These are phyloP conservation scores for Didymella arachidicola DNA, from an alignment of 2,329 filamentous ascomycete genomes.

Conservation along the genomic window DNA sequence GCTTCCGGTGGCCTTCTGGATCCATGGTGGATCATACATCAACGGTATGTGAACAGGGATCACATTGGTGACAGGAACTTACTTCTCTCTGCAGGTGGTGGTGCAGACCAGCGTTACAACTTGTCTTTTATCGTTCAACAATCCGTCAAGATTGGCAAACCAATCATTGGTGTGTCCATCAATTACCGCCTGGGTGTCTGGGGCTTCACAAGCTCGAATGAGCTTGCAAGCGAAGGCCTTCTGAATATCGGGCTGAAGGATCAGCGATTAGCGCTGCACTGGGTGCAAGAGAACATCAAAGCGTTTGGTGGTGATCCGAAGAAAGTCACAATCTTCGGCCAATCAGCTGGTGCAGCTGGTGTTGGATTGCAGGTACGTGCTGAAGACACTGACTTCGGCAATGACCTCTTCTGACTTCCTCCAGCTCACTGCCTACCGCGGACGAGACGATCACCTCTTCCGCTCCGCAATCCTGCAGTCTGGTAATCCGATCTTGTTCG, in stretches of 20 bases:
- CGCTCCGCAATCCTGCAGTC: constrained; percentile 55
- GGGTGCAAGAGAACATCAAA: constrained; percentile 59
- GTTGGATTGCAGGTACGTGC: constrained; percentile 46
- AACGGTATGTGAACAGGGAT: constrained; percentile 27
- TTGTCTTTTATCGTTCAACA: constrained; percentile 51
- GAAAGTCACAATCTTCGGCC: constrained; percentile 57
- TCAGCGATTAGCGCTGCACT: constrained; percentile 61
- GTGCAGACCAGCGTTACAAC: constrained; percentile 60
- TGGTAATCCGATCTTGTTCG: constrained; percentile 46
- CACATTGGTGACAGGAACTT: constrained; percentile 9
- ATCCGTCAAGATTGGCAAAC: constrained; percentile 34
- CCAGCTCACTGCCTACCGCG: constrained; percentile 54
- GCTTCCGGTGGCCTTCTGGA: constrained; percentile 27
- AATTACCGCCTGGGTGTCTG: constrained; percentile 41
- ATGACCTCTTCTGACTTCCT: constrained; percentile 41
- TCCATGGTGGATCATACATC: constrained; percentile 41
- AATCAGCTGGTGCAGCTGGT: constrained; percentile 37
- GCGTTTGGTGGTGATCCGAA: constrained; percentile 57
- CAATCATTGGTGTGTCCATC: constrained; percentile 35
- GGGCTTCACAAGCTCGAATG: constrained; percentile 28
- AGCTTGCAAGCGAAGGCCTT: constrained; percentile 28
- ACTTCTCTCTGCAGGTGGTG: constrained; percentile 25
- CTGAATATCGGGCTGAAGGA: constrained; percentile 63
- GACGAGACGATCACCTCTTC: constrained; percentile 58
- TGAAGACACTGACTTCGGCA: constrained; percentile 45